These are phyloP conservation scores for Anacardium occidentale DNA, from an alignment of 345 rosid genomes.

Conservation along the genomic window DNA sequence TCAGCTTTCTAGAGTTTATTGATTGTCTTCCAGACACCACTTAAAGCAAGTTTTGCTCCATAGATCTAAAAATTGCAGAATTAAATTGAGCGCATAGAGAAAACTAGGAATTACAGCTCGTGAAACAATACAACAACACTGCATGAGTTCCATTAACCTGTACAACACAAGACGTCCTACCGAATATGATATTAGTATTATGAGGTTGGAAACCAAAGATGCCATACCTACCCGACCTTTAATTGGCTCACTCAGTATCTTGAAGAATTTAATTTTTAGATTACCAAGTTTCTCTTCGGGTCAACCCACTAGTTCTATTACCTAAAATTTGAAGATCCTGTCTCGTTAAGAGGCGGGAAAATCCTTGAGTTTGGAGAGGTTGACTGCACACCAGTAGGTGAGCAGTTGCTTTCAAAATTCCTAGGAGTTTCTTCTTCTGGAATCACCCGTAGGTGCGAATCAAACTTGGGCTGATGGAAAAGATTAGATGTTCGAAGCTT, in stretches of 20 bases:
- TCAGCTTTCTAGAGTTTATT: no score
- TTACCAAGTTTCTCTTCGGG: slow-evolving; percentile 20
- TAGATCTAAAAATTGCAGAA: not conserved
- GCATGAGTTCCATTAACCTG: not conserved
- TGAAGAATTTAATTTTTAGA: not conserved
- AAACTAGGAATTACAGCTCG: not conserved
- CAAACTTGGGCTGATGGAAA: slow-evolving; percentile 25
- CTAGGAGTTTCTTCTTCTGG: slow-evolving; percentile 35
- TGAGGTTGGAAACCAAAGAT: not conserved
- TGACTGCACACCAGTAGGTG: slow-evolving; percentile 24
- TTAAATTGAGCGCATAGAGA: not conserved
- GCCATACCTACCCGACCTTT: not conserved
- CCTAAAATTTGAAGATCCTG: slow-evolving; percentile 25
- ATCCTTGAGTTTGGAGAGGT: slow-evolving; percentile 37
- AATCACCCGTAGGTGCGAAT: slow-evolving; percentile 25
- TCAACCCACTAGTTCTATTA: slow-evolving; percentile 37
- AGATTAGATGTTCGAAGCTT: slow-evolving; percentile 17
- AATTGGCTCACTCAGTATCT: not conserved
- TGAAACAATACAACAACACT: not conserved
- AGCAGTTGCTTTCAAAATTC: slow-evolving; percentile 13
- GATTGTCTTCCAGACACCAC: no score
- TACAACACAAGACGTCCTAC: not conserved
- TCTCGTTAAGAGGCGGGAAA: slow-evolving; percentile 34
- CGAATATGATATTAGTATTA: not conserved
- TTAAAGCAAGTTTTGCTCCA: no score